Conservation (phyloP, 1,284 basidiomycete genomes). For the Puccinia coronata region DNA sequence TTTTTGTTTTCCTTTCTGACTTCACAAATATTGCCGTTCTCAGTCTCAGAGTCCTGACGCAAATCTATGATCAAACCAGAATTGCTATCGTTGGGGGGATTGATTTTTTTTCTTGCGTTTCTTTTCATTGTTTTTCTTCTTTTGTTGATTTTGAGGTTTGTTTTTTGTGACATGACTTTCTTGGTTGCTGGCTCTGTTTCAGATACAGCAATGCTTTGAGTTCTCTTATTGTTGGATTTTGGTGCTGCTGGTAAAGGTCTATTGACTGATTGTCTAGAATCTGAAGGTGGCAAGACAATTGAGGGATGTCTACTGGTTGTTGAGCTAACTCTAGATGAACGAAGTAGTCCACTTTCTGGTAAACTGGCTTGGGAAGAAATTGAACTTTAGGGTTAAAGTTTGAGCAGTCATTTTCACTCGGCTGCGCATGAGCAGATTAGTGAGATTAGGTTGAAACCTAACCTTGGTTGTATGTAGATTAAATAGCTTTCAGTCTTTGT, state of each 20-base stretch:
- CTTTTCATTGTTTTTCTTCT: neutral
- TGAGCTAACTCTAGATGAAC: constrained; percentile 14
- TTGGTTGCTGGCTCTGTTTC: constrained; percentile 1
- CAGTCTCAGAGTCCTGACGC: constrained; percentile 11
- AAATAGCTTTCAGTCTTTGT: too few relatives aligned
- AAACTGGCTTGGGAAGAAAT: neutral
- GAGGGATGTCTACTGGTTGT: constrained; percentile 14
- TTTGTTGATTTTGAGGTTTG: constrained; percentile 6
- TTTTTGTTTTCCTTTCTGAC: neutral
- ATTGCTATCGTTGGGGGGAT: neutral
- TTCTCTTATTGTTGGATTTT: constrained; percentile 7
- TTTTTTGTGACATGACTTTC: too few relatives aligned
- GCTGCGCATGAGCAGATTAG: too few relatives aligned
- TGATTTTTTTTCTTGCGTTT: constrained; percentile 21
- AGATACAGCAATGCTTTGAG: constrained; percentile 7
- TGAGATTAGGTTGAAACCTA: too few relatives aligned
- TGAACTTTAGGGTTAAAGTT: neutral
- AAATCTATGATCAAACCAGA: constrained; percentile 3
- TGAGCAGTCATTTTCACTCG: too few relatives aligned
- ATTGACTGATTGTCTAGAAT: constrained; percentile 14
- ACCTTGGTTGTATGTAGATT: too few relatives aligned
- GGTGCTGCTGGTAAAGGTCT: constrained; percentile 16
- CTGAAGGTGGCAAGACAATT: too few relatives aligned
- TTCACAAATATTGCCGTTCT: neutral
- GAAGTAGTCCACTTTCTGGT: constrained; percentile 1